phyloP scores from a whole-genome alignment of 2,329 filamentous ascomycete species.

The Pyricularia grisea region DNA sequence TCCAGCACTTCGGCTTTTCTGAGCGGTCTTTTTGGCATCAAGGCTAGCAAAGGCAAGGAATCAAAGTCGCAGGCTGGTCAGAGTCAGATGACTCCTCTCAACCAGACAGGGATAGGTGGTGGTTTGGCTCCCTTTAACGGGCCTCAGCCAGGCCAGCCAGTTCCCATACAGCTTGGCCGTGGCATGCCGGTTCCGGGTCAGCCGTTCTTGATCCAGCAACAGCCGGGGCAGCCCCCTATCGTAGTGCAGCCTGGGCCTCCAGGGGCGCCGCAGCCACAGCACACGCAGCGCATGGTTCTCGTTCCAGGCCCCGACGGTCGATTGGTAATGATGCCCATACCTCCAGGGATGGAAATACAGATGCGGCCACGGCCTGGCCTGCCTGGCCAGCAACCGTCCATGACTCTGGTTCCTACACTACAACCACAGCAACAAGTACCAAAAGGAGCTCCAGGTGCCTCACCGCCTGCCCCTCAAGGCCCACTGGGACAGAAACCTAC shows the following conservation, averaged over 20 bases:
- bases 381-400: constrained; percentile 2
- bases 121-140: neutral
- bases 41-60: neutral
- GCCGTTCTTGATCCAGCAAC: neutral
- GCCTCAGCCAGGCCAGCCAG: neutral
- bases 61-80: constrained; percentile 1
- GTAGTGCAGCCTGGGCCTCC: neutral
- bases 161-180: constrained; percentile 1
- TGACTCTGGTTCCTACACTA: neutral
- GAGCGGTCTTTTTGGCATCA: constrained; percentile 6
- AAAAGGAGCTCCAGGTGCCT: neutral
- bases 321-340: neutral
- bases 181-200: neutral
- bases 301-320: neutral
- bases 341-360: neutral
- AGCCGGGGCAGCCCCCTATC: neutral
- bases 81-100: neutral
- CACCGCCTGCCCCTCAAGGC: neutral
- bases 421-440: constrained; percentile 7
- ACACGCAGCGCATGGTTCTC: neutral
- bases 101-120: neutral
- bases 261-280: neutral
- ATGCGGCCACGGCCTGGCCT: neutral
- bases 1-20: constrained; percentile 2
- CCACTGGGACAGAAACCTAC: neutral